A percentile compares a stretch with the other conserved stretches of the same genome.
Evolutionary conservation across 2,329 filamentous ascomycete species (phyloP).

Genomic region (Teratosphaeria zuluensis): DNA sequence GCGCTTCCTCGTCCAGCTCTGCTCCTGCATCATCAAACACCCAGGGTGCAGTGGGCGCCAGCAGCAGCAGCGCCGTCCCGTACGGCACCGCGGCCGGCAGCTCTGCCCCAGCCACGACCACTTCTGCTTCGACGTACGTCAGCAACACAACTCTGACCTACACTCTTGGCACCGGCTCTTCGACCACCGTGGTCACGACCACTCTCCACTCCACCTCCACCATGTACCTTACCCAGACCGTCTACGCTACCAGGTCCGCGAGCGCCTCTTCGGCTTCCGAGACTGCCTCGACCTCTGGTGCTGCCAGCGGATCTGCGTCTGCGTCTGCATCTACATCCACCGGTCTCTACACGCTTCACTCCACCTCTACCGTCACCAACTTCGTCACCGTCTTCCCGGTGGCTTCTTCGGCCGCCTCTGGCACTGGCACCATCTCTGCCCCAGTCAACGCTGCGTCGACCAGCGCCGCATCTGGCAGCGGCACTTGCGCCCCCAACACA

Average conservation of each 20-base stretch:
- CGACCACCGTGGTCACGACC: conserved; percentile 25
- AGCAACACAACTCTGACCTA: conserved; percentile 25
- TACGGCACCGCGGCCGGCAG: background rate
- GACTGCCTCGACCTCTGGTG: conserved; percentile 5
- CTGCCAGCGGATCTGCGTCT: conserved; percentile 2
- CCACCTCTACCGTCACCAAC: conserved; percentile 26
- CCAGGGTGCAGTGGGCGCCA: background rate
- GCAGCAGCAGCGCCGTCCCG: background rate
- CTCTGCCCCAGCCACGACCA: background rate
- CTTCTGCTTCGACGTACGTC: conserved; percentile 16
- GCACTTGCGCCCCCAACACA: background rate
- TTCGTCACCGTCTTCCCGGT: conserved; percentile 26
- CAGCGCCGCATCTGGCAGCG: background rate
- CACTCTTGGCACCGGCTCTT: conserved; percentile 25
- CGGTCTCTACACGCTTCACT: conserved; percentile 16
- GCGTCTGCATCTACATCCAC: conserved; percentile 1
- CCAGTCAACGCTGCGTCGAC: background rate
- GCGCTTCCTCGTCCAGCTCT: too few relatives aligned
- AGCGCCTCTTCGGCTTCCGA: conserved; percentile 3
- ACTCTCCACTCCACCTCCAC: conserved; percentile 27
- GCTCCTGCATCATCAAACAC: too few relatives aligned
- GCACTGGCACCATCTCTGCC: too few relatives aligned
- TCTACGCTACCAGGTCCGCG: conserved; percentile 16
- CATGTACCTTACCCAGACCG: conserved; percentile 19
- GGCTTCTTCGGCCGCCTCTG: conserved; percentile 2